phyloP scores from a whole-genome alignment of 768 basidiomycete species.

The Tylopilus plumbeoviolaceoides region DNA sequence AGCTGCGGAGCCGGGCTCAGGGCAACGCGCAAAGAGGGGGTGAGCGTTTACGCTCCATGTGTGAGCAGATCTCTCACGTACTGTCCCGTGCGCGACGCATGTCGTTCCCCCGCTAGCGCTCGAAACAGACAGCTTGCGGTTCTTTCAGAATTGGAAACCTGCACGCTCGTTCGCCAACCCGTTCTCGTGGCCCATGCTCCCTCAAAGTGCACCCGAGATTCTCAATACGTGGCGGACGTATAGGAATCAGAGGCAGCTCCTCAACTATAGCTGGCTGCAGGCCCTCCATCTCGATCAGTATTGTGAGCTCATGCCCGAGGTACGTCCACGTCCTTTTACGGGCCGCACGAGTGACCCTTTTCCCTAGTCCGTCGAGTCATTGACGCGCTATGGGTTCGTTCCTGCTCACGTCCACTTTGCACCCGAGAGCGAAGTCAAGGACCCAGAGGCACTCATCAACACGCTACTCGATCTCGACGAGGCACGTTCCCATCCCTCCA shows the following conservation, averaged over 20 bases:
- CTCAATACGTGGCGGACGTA: slow-evolving; percentile 24
- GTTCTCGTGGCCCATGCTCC: slow-evolving; percentile 33
- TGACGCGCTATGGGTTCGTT: slow-evolving; percentile 25
- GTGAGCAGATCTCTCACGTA: too few relatives aligned
- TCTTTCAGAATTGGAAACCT: slow-evolving; percentile 32
- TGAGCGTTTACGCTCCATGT: too few relatives aligned
- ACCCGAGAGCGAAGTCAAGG: slow-evolving; percentile 22
- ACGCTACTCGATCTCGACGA: slow-evolving; percentile 26
- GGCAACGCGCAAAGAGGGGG: slow-evolving; percentile 26
- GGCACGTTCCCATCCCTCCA: slow-evolving; percentile 5
- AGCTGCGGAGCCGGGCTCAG: slow-evolving; percentile 22
- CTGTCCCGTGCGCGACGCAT: too few relatives aligned
- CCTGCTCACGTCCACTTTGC: slow-evolving; percentile 22
- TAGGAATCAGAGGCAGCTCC: slow-evolving; percentile 23
- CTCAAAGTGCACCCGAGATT: slow-evolving; percentile 23
- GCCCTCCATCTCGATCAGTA: slow-evolving; percentile 27
- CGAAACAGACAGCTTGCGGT: slow-evolving; percentile 22
- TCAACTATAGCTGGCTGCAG: slow-evolving; percentile 31
- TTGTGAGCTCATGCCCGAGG: slow-evolving; percentile 20
- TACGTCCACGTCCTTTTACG: slow-evolving; percentile 3
- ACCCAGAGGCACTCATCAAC: slow-evolving; percentile 20
- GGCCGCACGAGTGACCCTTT: not conserved
- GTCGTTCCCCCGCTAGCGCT: slow-evolving; percentile 1
- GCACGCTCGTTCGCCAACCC: slow-evolving; percentile 31
- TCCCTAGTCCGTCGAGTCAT: slow-evolving; percentile 24